Percentiles rank a stretch among this genome's conserved stretches.
Evolutionary conservation across 345 rosid species (phyloP).

Genomic region (Dovyalis caffra): DNA sequence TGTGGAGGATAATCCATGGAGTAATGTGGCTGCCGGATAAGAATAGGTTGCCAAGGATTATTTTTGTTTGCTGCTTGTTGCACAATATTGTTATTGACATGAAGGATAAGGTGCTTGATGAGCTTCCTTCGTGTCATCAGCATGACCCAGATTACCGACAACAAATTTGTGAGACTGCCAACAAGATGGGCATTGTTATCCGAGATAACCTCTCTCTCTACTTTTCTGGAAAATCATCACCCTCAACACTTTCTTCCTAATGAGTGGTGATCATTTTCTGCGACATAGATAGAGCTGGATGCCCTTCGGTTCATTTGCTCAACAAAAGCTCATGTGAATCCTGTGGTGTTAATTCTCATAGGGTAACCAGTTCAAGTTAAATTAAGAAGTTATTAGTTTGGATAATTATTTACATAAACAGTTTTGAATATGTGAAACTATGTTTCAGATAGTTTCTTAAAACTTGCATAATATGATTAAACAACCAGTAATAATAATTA

Average conservation of each 20-base stretch:
- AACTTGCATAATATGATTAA: not conserved
- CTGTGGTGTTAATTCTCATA: not conserved
- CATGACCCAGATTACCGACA: conserved; percentile 54
- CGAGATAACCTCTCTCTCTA: conserved; percentile 52
- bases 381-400: not conserved
- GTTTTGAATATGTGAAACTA: not conserved
- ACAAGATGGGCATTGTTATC: conserved; percentile 37
- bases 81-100: conserved; percentile 65
- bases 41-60: conserved; percentile 59
- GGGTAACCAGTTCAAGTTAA: not conserved
- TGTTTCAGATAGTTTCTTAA: not conserved
- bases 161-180: conserved; percentile 43
- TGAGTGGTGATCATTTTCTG: not conserved
- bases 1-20: conserved; percentile 72
- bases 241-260: not conserved
- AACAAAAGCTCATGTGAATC: not conserved
- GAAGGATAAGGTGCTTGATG: conserved; percentile 49
- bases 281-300: not conserved
- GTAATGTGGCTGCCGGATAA: conserved; percentile 79
- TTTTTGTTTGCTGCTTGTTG: conserved; percentile 68
- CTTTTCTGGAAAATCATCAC: conserved; percentile 39
- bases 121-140: conserved; percentile 39
- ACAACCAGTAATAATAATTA: not conserved
- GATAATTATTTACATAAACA: not conserved
- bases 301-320: not conserved